Conservation (phyloP, 1,284 basidiomycete genomes). For the Clitocybe nebularis region DNA sequence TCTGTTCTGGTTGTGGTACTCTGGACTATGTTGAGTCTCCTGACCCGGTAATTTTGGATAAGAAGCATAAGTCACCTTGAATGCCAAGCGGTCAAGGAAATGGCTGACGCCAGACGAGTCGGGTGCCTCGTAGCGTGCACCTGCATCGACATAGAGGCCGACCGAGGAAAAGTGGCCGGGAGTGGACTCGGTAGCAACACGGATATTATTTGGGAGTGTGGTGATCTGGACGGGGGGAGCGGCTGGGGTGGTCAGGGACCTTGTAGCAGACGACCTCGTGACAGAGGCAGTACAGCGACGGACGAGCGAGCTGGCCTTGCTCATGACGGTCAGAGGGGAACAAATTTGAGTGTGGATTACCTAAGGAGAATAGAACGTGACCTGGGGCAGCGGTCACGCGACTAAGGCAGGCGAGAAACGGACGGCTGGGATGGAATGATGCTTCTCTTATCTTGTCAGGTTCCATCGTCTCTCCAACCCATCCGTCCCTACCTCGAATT, state of each 20-base stretch:
- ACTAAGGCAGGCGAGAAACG: background rate
- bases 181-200: constrained; percentile 88
- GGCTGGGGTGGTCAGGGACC: constrained; percentile 13
- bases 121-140: constrained; percentile 85
- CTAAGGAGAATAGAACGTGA: constrained; percentile 12
- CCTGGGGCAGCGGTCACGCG: constrained; percentile 6
- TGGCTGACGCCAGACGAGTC: constrained; percentile 83
- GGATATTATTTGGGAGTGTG: constrained; percentile 87
- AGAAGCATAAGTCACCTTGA: constrained; percentile 66
- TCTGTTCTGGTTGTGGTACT: constrained; percentile 56
- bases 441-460: too few relatives aligned
- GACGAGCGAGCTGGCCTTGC: constrained; percentile 18
- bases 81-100: constrained; percentile 93
- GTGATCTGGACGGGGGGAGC: constrained; percentile 54
- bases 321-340: constrained; percentile 15
- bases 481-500: too few relatives aligned
- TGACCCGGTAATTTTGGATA: background rate
- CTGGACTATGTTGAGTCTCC: constrained; percentile 30
- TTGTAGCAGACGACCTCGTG: background rate
- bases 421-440: background rate
- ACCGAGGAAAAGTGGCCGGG: constrained; percentile 95
- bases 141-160: constrained; percentile 92
- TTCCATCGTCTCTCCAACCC: too few relatives aligned
- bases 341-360: constrained; percentile 5
- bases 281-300: constrained; percentile 6